These are phyloP conservation scores for Evernia prunastri DNA, from an alignment of 495 filamentous ascomycete species.

Conservation along the genomic window DNA sequence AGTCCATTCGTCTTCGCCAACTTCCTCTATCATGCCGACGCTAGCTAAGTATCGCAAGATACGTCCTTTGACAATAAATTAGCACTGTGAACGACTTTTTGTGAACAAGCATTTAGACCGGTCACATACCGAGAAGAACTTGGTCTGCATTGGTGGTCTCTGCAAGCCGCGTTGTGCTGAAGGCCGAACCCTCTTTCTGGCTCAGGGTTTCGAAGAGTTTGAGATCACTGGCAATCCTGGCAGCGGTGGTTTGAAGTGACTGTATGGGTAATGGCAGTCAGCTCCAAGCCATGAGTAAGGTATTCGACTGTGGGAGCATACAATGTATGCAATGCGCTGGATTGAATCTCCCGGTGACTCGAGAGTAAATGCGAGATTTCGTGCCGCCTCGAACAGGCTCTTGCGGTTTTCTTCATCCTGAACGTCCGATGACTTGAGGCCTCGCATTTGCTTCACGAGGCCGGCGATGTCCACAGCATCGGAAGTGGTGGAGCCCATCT, in stretches of 20 bases:
- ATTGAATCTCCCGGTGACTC: neutral
- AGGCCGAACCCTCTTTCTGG: neutral
- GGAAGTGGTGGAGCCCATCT: slow-evolving; percentile 1
- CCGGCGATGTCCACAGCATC: neutral
- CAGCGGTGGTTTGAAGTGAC: slow-evolving; percentile 7
- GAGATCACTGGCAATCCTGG: slow-evolving; percentile 6
- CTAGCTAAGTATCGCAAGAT: slow-evolving; percentile 3
- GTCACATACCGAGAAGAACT: neutral
- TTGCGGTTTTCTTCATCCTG: slow-evolving; percentile 1
- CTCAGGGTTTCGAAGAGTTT: slow-evolving; percentile 7
- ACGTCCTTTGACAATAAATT: slow-evolving; percentile 1
- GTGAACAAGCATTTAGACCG: neutral
- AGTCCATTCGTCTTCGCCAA: slow-evolving; percentile 3
- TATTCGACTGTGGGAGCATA: neutral
- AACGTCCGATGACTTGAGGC: neutral
- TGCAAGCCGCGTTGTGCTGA: neutral
- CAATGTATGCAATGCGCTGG: slow-evolving; percentile 4
- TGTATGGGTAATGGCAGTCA: neutral
- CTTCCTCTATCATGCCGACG: slow-evolving; percentile 3
- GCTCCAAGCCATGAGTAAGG: neutral
- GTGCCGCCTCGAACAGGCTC: slow-evolving; percentile 1
- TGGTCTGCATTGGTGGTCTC: neutral
- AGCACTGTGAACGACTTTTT: neutral
- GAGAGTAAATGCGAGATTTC: neutral
- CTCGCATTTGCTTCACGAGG: slow-evolving; percentile 1